These are phyloP conservation scores for Lipomyces mesembrius DNA, from an alignment of 805 yeast species.

Conservation along the genomic window DNA sequence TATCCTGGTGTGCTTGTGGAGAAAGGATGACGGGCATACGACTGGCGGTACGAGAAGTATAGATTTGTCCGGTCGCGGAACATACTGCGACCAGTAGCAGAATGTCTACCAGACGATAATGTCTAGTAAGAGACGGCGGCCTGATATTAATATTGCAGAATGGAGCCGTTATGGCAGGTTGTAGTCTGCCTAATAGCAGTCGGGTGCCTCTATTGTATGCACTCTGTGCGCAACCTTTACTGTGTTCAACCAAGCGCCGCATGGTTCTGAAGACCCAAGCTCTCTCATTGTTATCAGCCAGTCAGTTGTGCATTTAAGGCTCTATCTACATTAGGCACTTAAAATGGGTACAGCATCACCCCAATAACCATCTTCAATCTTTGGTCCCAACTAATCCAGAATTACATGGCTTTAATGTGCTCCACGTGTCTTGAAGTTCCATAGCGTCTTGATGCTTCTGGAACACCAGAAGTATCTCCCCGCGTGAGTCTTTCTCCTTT, in stretches of 20 bases:
- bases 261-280: neutral
- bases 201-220: no score
- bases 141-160: neutral
- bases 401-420: no score
- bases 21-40: conserved; percentile 70
- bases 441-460: neutral
- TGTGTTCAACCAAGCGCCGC: neutral
- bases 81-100: conserved; percentile 52
- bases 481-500: no score
- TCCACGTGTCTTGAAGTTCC: neutral
- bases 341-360: no score
- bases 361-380: no score
- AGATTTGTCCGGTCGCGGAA: conserved; percentile 94
- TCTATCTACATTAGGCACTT: neutral
- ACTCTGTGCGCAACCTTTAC: no score
- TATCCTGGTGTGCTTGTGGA: conserved; percentile 28
- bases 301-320: neutral
- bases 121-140: neutral
- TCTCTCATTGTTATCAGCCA: neutral
- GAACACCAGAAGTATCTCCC: neutral
- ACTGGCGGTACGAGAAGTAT: conserved; percentile 83
- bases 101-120: neutral
- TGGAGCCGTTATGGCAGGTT: neutral
- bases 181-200: neutral
- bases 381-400: no score